Evolutionary conservation across 441 rosid species (phyloP), one percentile per base, ranked within the genome.

Genomic region (Adansonia gregorii): DNA sequence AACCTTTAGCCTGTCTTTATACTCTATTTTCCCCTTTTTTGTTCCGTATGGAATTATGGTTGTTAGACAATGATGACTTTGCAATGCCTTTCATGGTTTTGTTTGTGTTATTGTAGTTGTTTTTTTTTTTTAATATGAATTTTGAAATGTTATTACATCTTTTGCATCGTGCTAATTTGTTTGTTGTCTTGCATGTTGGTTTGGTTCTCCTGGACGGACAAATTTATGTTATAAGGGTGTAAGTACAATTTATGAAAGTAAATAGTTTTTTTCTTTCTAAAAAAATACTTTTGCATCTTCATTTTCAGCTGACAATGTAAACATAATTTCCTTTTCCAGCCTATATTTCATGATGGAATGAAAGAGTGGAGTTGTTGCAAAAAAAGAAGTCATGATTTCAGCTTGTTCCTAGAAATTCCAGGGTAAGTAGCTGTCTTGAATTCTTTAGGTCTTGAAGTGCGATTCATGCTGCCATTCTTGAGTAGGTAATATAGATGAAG

Each of bases 291-390:
- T 12, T 14, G 66, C 0, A 58, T 39, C 12, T 9, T 59, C 48
- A 6, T 9, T 61, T 56, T 52, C 51, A 14, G 9, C 48, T 31
- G n/a, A 54, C 35, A 51, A 35, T 4, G 64, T 58, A 52, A 78
- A 74, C 49, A 76, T 56, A 10, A n/a, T 72, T 81, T 69, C 17
- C 63, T 79, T 80, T 74, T 86, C 76, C 84, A 94, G 97, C 99
- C 99, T 56, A 76, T 88, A 79, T 95, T 95, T 81, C 97, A 89
- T 55, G 98, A 95, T 67, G 99, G 98, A 78, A 94, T 87, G 90
- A 95, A 91, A 87, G 98, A 94, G 79, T 94, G 99, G 99, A 92
- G 99, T 79, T 95, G 99, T 86, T 95, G 97, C 91, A 95, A 92
- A 86, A 89, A 91, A 82, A 86, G 89, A 86, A 95, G 98, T 76